Base-by-base conservation (phyloP, 2,329 filamentous ascomycete species). In the Trichoderma sp. region DNA sequence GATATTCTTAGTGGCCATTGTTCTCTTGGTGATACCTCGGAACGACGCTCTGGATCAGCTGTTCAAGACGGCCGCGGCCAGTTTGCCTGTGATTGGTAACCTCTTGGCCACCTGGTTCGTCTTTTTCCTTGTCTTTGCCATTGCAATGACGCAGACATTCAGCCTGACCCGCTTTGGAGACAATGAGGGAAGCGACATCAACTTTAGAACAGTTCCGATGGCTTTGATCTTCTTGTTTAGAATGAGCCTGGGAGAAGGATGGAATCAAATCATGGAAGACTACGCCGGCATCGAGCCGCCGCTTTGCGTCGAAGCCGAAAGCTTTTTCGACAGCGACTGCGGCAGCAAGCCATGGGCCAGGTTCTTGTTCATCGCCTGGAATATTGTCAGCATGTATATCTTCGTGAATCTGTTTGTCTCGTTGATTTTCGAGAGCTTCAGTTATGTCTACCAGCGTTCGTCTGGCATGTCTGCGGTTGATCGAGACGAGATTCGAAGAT, bases 351-450 rank as follows among this genome's bases (percentile, higher is more conserved):
- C 91, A 53, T 99, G 97, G 95, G 95, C 97, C 8, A 90, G 95
- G 69, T 91, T 92, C 41, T 88, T 99, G 11, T 99, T 99, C 86
- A 95, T 98, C 75, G 91, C 93, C 5, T 99, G 97, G 97, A 99
- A 99, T 86, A 96, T 99, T 80, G 90, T 99, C 84, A 98, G 96
- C 93, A 99, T 99, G 97, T 99, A 99, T 85, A 97, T 99, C 81
- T 99, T 99, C 81, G 96, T 98, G 82, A 98, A 96, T 81, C 87
- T 99, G 82, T 99, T 99, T 84, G 96, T 99, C 76, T 99, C 97
- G 66, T 91, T 99, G 83, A 99, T 99, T 79, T 99, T 97, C 85
- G 97, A 99, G 86, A 98, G 95, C 85, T 99, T 99, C 88, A 98
- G 95, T 83, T 99, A 99, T 81, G 97, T 99, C 78, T 99, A 98